Evolutionary conservation across 2,329 filamentous ascomycete species (phyloP).

Genomic region (Alternaria burnsii): DNA sequence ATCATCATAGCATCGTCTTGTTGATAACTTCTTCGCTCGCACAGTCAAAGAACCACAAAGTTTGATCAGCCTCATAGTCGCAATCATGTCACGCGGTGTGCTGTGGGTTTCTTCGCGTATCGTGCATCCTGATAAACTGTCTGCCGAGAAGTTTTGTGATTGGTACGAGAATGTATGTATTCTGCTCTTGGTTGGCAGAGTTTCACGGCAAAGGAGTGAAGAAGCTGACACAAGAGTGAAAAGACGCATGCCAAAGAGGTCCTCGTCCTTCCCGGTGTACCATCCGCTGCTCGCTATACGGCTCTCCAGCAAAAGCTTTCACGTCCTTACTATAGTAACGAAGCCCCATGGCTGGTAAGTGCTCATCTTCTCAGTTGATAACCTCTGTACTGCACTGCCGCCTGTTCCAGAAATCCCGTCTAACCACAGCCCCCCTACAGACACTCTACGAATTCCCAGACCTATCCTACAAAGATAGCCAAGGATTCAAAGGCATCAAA

Average conservation of each 20-base stretch:
- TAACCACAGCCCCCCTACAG: not conserved
- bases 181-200: not conserved
- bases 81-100: conserved; percentile 33
- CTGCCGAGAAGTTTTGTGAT: conserved; percentile 23
- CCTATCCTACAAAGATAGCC: conserved; percentile 26
- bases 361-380: not conserved
- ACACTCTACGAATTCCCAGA: conserved; percentile 42
- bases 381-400: not conserved
- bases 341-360: conserved; percentile 32
- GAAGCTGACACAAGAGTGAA: not conserved
- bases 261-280: conserved; percentile 32
- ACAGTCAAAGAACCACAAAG: not conserved
- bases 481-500: conserved; percentile 35
- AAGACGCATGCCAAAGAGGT: conserved; percentile 33
- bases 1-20: not conserved
- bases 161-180: conserved; percentile 41
- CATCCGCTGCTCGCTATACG: conserved; percentile 36
- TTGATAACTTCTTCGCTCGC: not conserved
- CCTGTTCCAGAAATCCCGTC: not conserved
- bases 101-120: conserved; percentile 40
- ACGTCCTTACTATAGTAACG: conserved; percentile 3
- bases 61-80: not conserved
- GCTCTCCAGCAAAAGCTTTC: conserved; percentile 21
- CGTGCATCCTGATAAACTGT: conserved; percentile 10
- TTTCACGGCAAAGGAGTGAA: not conserved